Base-by-base conservation (phyloP, 2,329 filamentous ascomycete genomes). In the Epicoccum sorghinum region DNA sequence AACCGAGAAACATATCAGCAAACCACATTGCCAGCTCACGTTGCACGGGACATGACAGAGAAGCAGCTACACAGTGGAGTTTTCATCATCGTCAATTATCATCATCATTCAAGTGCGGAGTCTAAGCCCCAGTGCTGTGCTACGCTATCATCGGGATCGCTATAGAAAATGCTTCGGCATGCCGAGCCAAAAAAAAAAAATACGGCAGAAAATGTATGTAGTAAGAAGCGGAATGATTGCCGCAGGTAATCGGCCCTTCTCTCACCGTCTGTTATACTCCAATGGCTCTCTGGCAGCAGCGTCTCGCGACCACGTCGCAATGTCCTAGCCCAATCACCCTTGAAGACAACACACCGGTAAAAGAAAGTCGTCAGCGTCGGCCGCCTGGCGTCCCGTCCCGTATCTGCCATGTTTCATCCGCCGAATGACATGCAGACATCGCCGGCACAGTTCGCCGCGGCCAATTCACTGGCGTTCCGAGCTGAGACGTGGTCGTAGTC, bases 201-300 rank as follows among this genome's bases (percentile, higher is more conserved):
- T 10, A 13, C 12, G 32, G 24, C 13, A 33, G 25, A 55, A 47
- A 13, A 27, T 9, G 18, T 46, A 39, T 55, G 52, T 55, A 42
- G 41, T 54, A 41, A 55, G 52, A 55, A 55, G 23, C 14, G 37
- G 33, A 55, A 37, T 27, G 13, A 35, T 41, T 8, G 13, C 46
- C 27, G 7, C n/a, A 29, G 27, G 27, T 9, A 55, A 46, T 55
- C 52, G 52, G 52, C 37, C 52, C 52, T 50, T 55, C 46, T 50
- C 18, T 55, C 52, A 55, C 52, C 52, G 52, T 55, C 46, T 50
- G 10, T 41, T 12, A 22, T 38, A 3, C 23, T 6, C 24, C 9
- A 29, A 33, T 14, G 36, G 37, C 30, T 24, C 30, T 23, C 47
- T 37, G 30, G 25, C 39, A 23, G 7, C 3, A 50, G 45, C 39